Evolutionary conservation across 495 filamentous ascomycete genomes (phyloP), one percentile per base, ranked within the genome.

Genomic region (Aspergillus homomorphus): DNA sequence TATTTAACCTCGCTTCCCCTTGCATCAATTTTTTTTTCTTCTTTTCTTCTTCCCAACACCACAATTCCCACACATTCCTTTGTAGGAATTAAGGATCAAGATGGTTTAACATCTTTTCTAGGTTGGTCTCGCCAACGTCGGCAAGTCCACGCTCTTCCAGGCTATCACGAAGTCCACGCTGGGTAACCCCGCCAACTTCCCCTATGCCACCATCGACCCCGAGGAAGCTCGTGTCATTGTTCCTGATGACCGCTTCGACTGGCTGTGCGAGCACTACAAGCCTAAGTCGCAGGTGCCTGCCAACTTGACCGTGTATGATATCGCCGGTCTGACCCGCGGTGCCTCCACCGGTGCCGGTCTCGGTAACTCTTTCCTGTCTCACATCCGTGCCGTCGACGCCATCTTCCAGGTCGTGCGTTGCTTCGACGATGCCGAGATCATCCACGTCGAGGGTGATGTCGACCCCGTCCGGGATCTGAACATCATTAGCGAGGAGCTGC

Each of bases 391-490:
- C 53, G 95, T 99, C 78, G 95, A 99, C 80, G 95, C 95, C 72
- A 96, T 99, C 77, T 99, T 97, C 83, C 92, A 98, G 79, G 95
- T 99, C 44, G 95, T 99, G 41, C 87, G 95, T 64, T 96, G 89
- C 78, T 99, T 99, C 77, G 95, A 99, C 70, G 95, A 99, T 80
- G 94, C 93, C 43, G 95, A 99, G 75, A 98, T 99, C 71, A 98
- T 96, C 71, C 95, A 99, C 81, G 90, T 99, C 66, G 95, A 99
- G 81, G 95, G 95, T 66, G 95, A 98, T 70, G 95, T 98, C 61
- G 87, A 99, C 73, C 95, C 95, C 30, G 81, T 88, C 55, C 88
- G 95, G 66, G 95, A 99, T 80, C 74, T 99, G 64, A 87, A 86
- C 62, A 99, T 99, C 75, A 98, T 99, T 80, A 90, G 84, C 75